These are phyloP conservation scores for Pigoraptor vietnamica DNA, from an alignment of 78 protist species.

Conservation along the genomic window DNA sequence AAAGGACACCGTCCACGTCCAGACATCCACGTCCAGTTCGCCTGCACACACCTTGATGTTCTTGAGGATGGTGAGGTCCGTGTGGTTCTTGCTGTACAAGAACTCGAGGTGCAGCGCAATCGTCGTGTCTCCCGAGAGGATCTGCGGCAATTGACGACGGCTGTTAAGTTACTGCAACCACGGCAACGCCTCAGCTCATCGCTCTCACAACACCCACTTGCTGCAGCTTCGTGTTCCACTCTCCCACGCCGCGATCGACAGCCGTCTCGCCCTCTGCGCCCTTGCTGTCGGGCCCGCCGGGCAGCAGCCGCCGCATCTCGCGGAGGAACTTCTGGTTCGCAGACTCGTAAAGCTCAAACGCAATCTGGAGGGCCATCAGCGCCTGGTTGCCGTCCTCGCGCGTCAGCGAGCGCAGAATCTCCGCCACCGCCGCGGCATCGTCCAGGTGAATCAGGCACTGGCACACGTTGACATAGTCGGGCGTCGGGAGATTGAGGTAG, in stretches of 20 bases:
- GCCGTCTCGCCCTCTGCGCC: slow-evolving; percentile 1
- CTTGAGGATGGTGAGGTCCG: slow-evolving; percentile 75
- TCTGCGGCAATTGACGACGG: slow-evolving; percentile 22
- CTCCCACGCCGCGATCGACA: not conserved
- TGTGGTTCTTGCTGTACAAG: slow-evolving; percentile 66
- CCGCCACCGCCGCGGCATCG: slow-evolving; percentile 20
- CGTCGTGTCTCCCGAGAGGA: slow-evolving; percentile 77
- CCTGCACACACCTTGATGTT: slow-evolving; percentile 57
- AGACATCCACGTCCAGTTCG: too few species aligned
- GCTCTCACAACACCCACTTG: not conserved
- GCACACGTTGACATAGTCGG: slow-evolving; percentile 28
- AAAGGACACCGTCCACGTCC: too few species aligned
- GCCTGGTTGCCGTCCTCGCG: slow-evolving; percentile 16
- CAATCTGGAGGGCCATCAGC: slow-evolving; percentile 82
- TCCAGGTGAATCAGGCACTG: slow-evolving; percentile 40
- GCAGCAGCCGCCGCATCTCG: not conserved
- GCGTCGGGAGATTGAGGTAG: slow-evolving; percentile 8
- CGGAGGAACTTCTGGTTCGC: slow-evolving; percentile 76
- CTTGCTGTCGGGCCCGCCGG: not conserved
- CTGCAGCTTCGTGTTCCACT: not conserved
- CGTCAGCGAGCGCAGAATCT: not conserved
- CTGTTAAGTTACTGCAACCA: not conserved
- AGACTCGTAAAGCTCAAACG: slow-evolving; percentile 82
- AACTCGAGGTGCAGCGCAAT: slow-evolving; percentile 81
- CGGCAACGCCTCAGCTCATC: too few species aligned